Conservation (phyloP, 2,329 filamentous ascomycete species). For the Cladosporium colombiae region DNA sequence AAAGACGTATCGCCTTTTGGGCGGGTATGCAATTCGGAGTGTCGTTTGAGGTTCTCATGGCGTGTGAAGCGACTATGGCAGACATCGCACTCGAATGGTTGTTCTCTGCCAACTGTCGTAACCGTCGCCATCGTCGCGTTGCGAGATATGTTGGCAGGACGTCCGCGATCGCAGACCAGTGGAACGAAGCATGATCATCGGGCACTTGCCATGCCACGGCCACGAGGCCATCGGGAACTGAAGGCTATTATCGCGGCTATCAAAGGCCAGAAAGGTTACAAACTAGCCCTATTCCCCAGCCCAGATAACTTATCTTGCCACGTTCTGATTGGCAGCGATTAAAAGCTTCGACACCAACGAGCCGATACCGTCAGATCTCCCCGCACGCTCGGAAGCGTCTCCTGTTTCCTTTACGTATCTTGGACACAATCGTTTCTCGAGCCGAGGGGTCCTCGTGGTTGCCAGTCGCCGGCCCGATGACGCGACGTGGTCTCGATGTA, state of each 20-base stretch:
- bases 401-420: neutral
- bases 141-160: neutral
- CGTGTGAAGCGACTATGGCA: slow-evolving; percentile 44
- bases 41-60: slow-evolving; percentile 47
- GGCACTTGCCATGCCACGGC: neutral
- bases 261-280: neutral
- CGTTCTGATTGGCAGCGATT: neutral
- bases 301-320: neutral
- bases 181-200: neutral
- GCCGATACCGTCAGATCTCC: neutral
- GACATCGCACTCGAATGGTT: slow-evolving; percentile 45
- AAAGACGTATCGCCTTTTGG: slow-evolving; percentile 30
- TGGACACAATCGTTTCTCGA: neutral
- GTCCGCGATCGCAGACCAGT: neutral
- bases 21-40: slow-evolving; percentile 42
- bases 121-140: neutral
- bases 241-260: slow-evolving; percentile 6
- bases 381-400: neutral
- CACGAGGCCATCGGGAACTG: slow-evolving; percentile 6
- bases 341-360: neutral
- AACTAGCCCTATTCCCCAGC: neutral
- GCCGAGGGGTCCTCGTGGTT: neutral
- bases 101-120: slow-evolving; percentile 20
- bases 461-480: neutral
- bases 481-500: neutral